Evolutionary conservation across 2,329 filamentous ascomycete species (phyloP).

Genomic region (Chalaropsis ovoidea): DNA sequence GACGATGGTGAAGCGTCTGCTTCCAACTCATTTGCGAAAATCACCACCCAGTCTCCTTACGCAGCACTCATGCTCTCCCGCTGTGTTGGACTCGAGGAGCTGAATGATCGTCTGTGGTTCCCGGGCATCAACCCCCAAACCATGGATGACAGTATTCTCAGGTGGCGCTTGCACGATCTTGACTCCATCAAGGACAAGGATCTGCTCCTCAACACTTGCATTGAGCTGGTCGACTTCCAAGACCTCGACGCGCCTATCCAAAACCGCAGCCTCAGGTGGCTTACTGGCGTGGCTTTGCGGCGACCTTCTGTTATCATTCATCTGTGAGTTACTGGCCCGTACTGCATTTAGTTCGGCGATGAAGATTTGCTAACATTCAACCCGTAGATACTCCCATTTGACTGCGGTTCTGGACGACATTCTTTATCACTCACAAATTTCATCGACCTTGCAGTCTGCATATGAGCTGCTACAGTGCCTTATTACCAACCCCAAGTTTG

Average conservation of each 20-base stretch:
- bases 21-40: slow-evolving; percentile 26
- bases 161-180: slow-evolving; percentile 38
- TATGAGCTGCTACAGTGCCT: slow-evolving; percentile 51
- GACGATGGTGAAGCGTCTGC: slow-evolving; percentile 29
- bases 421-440: slow-evolving; percentile 53
- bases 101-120: slow-evolving; percentile 53
- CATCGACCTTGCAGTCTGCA: slow-evolving; percentile 48
- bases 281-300: slow-evolving; percentile 46
- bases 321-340: slow-evolving; percentile 39
- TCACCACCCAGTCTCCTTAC: slow-evolving; percentile 42
- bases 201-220: slow-evolving; percentile 51
- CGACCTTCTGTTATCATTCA: slow-evolving; percentile 49
- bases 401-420: slow-evolving; percentile 51
- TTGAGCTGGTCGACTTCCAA: slow-evolving; percentile 56
- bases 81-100: slow-evolving; percentile 47
- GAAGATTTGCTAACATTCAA: slow-evolving; percentile 26
- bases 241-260: slow-evolving; percentile 54
- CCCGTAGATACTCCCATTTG: slow-evolving; percentile 44
- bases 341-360: not conserved
- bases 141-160: slow-evolving; percentile 35
- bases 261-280: slow-evolving; percentile 48
- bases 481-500: slow-evolving; percentile 44
- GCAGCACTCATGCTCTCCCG: slow-evolving; percentile 50
- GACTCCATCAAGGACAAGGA: slow-evolving; percentile 48
- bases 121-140: slow-evolving; percentile 42